Base-by-base conservation (phyloP, 1,139 yeast genomes). In the Zygoascus sp. region DNA sequence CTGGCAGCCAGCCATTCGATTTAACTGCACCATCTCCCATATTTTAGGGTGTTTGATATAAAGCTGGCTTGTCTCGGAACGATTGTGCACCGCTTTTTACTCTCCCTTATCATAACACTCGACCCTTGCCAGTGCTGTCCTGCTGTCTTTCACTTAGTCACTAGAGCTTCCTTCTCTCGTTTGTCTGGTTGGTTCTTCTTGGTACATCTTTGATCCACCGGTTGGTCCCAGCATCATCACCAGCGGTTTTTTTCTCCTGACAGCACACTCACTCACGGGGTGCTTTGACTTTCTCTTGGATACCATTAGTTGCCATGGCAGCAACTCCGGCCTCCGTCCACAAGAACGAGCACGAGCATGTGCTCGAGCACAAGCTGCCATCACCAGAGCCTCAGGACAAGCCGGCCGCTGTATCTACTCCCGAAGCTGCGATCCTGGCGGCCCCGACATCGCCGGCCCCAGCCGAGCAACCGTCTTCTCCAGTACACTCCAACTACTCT, bases 231-330 rank as follows among this genome's bases (percentile, higher is more conserved):
- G 28, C 28, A 25, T 25, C 28, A n/a, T 25, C 28, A 25, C 8
- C 28, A n/a, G n/a, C n/a, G n/a, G n/a, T 25, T 25, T 25, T 25
- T 25, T 25, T 7, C 27, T 23, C 27, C 27, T 10, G n/a, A 10
- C 28, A 25, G n/a, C 8, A 25, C 28, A 3, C 28, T 7, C n/a
- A 10, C 28, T 25, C 3, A 25, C n/a, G 25, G n/a, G n/a, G n/a
- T n/a, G n/a, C 28, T 10, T n/a, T n/a, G 28, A 25, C n/a, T 22
- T 25, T n/a, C n/a, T n/a, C n/a, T n/a, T 23, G 27, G 27, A 23
- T 23, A 23, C 27, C 27, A 23, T 7, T 7, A 23, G 34, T 30
- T 30, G 34, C 34, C 34, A 30, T 30, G 34, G 34, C 34, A 30
- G 34, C 34, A 30, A 30, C 11, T 30, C 17, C 34, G 15, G 34